These are phyloP conservation scores for Mortierella sp. DNA, from an alignment of 371 early-diverging fungal genomes.

Conservation along the genomic window DNA sequence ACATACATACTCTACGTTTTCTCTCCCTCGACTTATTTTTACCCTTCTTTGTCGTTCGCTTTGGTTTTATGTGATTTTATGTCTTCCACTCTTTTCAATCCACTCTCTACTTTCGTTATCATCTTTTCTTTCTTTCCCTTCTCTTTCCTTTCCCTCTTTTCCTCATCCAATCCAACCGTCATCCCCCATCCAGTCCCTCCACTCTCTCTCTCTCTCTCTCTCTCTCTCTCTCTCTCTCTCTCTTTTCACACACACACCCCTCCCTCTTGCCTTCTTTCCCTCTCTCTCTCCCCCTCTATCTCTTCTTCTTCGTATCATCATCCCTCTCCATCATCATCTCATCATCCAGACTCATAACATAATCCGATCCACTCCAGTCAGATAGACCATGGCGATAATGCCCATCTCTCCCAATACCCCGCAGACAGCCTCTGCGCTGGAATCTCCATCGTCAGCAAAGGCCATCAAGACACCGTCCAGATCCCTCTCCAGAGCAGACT, in stretches of 20 bases:
- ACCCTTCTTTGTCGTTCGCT: neutral
- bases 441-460: constrained; percentile 29
- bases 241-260: neutral
- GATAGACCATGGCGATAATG: constrained; percentile 48
- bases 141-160: too few relatives aligned
- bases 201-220: neutral
- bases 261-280: neutral
- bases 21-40: too few relatives aligned
- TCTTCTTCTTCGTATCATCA: neutral
- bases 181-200: too few relatives aligned
- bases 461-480: constrained; percentile 25
- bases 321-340: constrained; percentile 1
- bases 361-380: constrained; percentile 24
- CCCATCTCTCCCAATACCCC: constrained; percentile 39
- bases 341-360: neutral
- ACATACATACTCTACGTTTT: too few relatives aligned
- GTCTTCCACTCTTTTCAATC: too few relatives aligned
- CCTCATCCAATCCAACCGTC: too few relatives aligned
- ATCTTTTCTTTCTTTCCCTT: too few relatives aligned
- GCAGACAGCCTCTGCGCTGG: constrained; percentile 21
- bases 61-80: too few relatives aligned
- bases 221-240: neutral
- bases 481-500: constrained; percentile 22
- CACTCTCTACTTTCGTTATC: too few relatives aligned
- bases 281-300: neutral